Conservation (phyloP, 306 rosid species). For the Comarum palustre region DNA sequence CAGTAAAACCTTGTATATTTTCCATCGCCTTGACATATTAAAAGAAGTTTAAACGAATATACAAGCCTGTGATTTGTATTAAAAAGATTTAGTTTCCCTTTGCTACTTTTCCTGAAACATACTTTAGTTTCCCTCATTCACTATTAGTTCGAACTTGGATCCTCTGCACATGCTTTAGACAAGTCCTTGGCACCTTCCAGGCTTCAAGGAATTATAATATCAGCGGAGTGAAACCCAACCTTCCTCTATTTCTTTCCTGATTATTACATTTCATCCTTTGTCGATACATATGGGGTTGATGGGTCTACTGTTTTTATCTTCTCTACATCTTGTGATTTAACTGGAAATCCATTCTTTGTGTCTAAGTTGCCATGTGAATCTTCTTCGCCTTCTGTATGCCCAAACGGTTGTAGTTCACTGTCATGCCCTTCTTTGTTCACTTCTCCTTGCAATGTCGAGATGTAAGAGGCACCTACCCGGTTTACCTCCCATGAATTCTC, state of each 20-base stretch:
- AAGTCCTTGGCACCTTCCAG: background rate
- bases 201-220: background rate
- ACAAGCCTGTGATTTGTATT: slow-evolving; percentile 4
- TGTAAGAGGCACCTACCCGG: slow-evolving; percentile 39
- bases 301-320: slow-evolving; percentile 16
- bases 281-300: slow-evolving; percentile 12
- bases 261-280: slow-evolving; percentile 18
- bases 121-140: background rate
- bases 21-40: background rate
- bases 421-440: slow-evolving; percentile 35
- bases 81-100: background rate
- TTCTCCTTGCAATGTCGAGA: slow-evolving; percentile 29
- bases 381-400: slow-evolving; percentile 46
- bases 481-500: slow-evolving; percentile 37
- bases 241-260: background rate
- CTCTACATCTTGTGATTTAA: slow-evolving; percentile 21
- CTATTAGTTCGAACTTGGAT: background rate
- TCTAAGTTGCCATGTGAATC: slow-evolving; percentile 40
- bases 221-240: background rate
- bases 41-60: background rate
- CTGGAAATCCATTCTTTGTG: slow-evolving; percentile 33
- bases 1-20: background rate
- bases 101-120: background rate
- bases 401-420: slow-evolving; percentile 35
- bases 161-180: background rate